Conservation (phyloP, 495 filamentous ascomycete genomes). For the Neurospora africana region DNA sequence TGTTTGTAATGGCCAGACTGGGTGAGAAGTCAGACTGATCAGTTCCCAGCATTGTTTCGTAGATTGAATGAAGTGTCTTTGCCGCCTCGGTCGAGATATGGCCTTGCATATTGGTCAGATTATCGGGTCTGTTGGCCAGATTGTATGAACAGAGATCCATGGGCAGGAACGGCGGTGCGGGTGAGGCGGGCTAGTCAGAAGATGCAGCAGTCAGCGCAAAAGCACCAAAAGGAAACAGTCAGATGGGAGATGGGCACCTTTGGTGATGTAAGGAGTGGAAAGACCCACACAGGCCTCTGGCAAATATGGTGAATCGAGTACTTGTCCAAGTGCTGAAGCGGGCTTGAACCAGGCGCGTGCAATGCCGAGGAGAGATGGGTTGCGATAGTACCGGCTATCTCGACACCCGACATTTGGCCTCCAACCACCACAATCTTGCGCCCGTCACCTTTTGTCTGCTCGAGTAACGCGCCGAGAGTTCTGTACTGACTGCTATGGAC, state of each 20-base stretch:
- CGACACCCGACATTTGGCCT: slow-evolving; percentile 73
- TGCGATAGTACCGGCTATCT: slow-evolving; percentile 63
- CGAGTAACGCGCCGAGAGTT: slow-evolving; percentile 28
- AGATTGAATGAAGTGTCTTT: slow-evolving; percentile 40
- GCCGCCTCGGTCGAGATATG: slow-evolving; percentile 46
- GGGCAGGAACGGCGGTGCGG: slow-evolving; percentile 53
- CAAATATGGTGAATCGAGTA: slow-evolving; percentile 56
- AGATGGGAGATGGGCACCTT: slow-evolving; percentile 18
- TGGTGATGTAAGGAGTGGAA: slow-evolving; percentile 52
- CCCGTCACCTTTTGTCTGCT: slow-evolving; percentile 13
- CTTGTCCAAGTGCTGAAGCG: slow-evolving; percentile 22
- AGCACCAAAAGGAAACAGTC: background rate
- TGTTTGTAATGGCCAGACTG: slow-evolving; percentile 22
- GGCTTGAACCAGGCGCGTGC: slow-evolving; percentile 32
- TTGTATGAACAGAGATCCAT: slow-evolving; percentile 72
- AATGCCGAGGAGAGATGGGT: slow-evolving; percentile 51
- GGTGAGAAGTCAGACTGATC: slow-evolving; percentile 50
- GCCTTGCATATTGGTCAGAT: slow-evolving; percentile 48
- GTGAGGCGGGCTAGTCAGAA: slow-evolving; percentile 26
- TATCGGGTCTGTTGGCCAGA: slow-evolving; percentile 44
- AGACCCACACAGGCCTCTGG: slow-evolving; percentile 59
- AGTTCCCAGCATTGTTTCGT: slow-evolving; percentile 46
- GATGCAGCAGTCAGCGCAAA: background rate
- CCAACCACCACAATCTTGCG: slow-evolving; percentile 70
- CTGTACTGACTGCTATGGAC: slow-evolving; percentile 53